A percentile compares a stretch with the other conserved stretches of the same genome.
phyloP scores from a whole-genome alignment of 257 asterid species.

The Mentha longifolia region DNA sequence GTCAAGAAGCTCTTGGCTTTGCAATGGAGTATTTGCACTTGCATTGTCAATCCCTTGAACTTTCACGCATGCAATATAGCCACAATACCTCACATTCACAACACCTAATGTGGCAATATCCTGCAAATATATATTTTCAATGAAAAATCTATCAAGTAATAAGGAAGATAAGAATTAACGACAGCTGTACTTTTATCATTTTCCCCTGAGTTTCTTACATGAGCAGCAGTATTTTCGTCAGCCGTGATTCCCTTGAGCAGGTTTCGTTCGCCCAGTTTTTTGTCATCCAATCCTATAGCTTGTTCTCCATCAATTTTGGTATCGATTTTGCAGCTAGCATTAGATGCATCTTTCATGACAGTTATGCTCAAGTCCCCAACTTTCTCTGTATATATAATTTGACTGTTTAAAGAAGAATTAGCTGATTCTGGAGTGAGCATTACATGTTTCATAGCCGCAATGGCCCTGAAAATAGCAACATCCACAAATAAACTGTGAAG shows the following conservation, averaged over 20 bases:
- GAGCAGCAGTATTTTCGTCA: conserved; percentile 94
- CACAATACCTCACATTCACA: conserved; percentile 75
- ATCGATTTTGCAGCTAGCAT: conserved; percentile 87
- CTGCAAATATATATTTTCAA: conserved; percentile 45
- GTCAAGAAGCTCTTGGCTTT: conserved; percentile 73
- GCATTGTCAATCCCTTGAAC: conserved; percentile 64
- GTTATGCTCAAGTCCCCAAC: conserved; percentile 80
- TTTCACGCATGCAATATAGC: conserved; percentile 82
- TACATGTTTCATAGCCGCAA: conserved; percentile 71
- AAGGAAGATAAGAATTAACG: conserved; percentile 29
- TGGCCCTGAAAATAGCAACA: conserved; percentile 90
- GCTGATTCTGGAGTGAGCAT: conserved; percentile 57
- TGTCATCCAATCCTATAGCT: conserved; percentile 64
- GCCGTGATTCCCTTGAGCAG: conserved; percentile 96
- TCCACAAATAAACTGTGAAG: conserved; percentile 93
- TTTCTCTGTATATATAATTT: conserved; percentile 54
- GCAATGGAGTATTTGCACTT: conserved; percentile 44
- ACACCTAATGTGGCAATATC: conserved; percentile 88
- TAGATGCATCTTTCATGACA: conserved; percentile 73
- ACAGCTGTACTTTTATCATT: conserved; percentile 9
- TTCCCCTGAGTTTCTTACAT: conserved; percentile 56
- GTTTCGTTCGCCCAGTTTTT: conserved; percentile 78
- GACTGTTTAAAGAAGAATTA: conserved; percentile 44
- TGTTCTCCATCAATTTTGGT: conserved; percentile 88
- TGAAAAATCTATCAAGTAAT: conserved; percentile 18